Evolutionary conservation across 2,329 filamentous ascomycete genomes (phyloP).

Genomic region (Microthyrium microscopicum): DNA sequence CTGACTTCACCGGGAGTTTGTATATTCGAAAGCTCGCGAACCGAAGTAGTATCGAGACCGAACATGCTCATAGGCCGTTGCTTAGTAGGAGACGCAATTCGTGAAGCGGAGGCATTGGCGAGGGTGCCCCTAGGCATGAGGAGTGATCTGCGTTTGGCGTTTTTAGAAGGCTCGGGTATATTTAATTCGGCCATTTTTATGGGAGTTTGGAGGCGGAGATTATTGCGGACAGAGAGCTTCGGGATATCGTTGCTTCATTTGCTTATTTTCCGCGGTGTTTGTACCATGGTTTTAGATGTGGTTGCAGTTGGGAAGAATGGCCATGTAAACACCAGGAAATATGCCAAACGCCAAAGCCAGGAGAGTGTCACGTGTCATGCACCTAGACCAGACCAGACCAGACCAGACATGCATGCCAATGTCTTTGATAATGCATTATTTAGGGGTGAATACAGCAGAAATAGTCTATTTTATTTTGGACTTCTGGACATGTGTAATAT

Average conservation of each 20-base stretch:
- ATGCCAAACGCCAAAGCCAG: too few relatives aligned
- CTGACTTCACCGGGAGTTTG: conserved; percentile 1
- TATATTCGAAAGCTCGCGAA: conserved; percentile 1
- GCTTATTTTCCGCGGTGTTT: neutral
- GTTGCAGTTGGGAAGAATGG: neutral
- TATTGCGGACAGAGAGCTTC: neutral
- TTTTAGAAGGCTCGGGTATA: conserved; percentile 1
- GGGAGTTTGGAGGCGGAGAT: neutral
- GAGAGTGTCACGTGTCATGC: too few relatives aligned
- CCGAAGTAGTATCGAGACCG: neutral
- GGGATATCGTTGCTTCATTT: neutral
- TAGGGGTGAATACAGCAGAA: too few relatives aligned
- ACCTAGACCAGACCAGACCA: too few relatives aligned
- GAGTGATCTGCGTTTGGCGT: conserved; percentile 2
- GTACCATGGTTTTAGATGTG: neutral
- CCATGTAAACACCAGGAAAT: too few relatives aligned
- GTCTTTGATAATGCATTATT: too few relatives aligned
- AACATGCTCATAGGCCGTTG: conserved; percentile 3
- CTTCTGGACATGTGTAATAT: too few relatives aligned
- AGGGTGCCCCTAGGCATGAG: conserved; percentile 5
- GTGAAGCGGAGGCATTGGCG: neutral
- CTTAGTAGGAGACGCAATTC: neutral
- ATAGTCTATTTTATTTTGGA: too few relatives aligned
- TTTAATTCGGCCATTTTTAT: neutral
- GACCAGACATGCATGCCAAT: too few relatives aligned